Conservation (phyloP, 1,139 yeast genomes). For the Sugiyamaella novakii region DNA sequence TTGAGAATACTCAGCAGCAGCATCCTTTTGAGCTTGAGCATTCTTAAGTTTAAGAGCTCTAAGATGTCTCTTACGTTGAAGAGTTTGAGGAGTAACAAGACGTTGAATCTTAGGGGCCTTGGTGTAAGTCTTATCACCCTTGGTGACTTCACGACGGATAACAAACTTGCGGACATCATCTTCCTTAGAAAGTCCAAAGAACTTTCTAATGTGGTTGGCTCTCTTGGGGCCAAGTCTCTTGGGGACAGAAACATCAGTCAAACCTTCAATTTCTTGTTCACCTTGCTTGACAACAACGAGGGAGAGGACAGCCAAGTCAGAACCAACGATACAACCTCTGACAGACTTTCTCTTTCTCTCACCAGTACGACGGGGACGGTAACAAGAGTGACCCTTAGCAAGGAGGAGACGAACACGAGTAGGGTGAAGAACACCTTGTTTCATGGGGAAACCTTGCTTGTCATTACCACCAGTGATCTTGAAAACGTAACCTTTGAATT, state of each 20-base stretch:
- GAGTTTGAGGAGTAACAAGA: slow-evolving; percentile 97
- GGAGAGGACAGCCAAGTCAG: slow-evolving; percentile 94
- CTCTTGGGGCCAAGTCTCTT: slow-evolving; percentile 99
- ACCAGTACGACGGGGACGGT: slow-evolving; percentile 99
- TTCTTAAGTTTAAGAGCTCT: slow-evolving; percentile 91
- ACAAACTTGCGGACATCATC: slow-evolving; percentile 95
- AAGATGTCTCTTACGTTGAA: slow-evolving; percentile 99
- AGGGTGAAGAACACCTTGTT: slow-evolving; percentile 99
- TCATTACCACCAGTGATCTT: slow-evolving; percentile 99
- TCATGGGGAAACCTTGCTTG: slow-evolving; percentile 99
- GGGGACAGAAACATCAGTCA: slow-evolving; percentile 92
- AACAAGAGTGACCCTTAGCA: slow-evolving; percentile 95
- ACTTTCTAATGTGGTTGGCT: slow-evolving; percentile 99
- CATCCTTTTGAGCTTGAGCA: slow-evolving; percentile 99
- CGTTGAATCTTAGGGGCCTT: slow-evolving; percentile 99
- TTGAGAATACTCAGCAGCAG: slow-evolving; percentile 99
- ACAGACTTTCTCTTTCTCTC: slow-evolving; percentile 99
- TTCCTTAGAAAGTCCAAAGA: slow-evolving; percentile 98
- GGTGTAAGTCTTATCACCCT: slow-evolving; percentile 98
- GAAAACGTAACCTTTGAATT: slow-evolving; percentile 99
- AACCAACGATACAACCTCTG: slow-evolving; percentile 98
- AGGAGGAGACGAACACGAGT: slow-evolving; percentile 97
- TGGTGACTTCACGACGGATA: slow-evolving; percentile 96
- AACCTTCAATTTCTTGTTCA: slow-evolving; percentile 92
- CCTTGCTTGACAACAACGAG: slow-evolving; percentile 97